Evolutionary conservation across 2,329 filamentous ascomycete species (phyloP), one percentile per base, ranked within the genome.

Genomic region (Colletotrichum sansevieriae): DNA sequence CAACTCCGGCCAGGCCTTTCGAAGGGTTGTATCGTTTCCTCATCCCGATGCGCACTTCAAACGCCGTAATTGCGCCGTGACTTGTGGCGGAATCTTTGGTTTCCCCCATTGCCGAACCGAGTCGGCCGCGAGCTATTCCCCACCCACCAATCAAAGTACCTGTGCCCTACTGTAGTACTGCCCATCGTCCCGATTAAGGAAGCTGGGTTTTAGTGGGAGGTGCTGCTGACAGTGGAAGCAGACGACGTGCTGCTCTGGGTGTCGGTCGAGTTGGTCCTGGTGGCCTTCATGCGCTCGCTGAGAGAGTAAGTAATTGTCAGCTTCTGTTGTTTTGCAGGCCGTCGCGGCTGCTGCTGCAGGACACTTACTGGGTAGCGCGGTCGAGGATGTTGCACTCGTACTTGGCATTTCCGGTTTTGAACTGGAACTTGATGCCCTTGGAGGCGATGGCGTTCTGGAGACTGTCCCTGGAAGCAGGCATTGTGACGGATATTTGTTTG

Each of bases 341-440:
- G 41, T 58, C 33, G 25, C 29, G 6, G 29, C 29, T 29, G 29
- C 29, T 29, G 29, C 29, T 29, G 8, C 7, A 7, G 49, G 15
- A 18, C 25, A 77, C 83, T 70, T 80, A 85, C 83, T 84, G 83
- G 12, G 75, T 63, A 70, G 73, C 66, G 63, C 83, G 82, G 75
- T 85, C 82, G 70, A 83, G 79, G 5, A 85, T 74, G 20, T 79
- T 80, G 75, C 83, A 84, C 55, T 76, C 71, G 72, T 78, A 79
- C 73, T 76, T 77, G 70, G 73, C 72, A 54, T 67, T 76, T 68
- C 82, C 82, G 46, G 83, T 78, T 76, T 79, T 81, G 76, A 85
- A 80, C 54, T 81, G 74, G 77, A 85, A 85, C 75, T 79, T 79
- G 78, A 85, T 78, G 67, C 78, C 81, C 49, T 67, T 67, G 41